A percentile compares a stretch with the other conserved stretches of the same genome.
Conservation (phyloP, 768 basidiomycete species). For the Tephrocybe sp. region DNA sequence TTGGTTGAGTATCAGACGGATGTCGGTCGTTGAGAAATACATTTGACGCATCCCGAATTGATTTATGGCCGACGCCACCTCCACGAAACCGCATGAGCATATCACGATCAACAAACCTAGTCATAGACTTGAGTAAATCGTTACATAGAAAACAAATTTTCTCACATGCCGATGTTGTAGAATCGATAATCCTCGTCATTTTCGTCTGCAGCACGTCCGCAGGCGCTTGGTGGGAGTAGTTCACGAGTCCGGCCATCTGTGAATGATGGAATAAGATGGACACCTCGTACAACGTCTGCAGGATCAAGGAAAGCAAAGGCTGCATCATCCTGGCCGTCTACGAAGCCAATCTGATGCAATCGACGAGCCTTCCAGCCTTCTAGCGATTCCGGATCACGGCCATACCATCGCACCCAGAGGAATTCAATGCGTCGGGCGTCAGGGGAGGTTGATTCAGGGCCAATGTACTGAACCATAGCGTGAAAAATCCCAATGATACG, state of each 20-base stretch:
- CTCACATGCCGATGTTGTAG: background rate
- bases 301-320: constrained; percentile 49
- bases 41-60: background rate
- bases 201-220: background rate
- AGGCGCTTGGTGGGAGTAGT: background rate
- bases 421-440: constrained; percentile 30
- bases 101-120: constrained; percentile 2
- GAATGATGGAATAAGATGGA: constrained; percentile 14
- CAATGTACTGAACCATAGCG: constrained; percentile 15
- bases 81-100: constrained; percentile 6
- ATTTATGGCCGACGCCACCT: constrained; percentile 1
- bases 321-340: constrained; percentile 21
- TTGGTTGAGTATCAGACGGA: too few relatives aligned
- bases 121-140: background rate
- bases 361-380: constrained; percentile 25
- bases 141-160: background rate
- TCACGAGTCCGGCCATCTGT: background rate
- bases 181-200: background rate
- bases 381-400: constrained; percentile 20
- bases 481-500: constrained; percentile 24
- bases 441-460: background rate
- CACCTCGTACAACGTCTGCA: constrained; percentile 29
- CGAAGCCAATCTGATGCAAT: constrained; percentile 38
- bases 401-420: constrained; percentile 41
- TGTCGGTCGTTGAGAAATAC: too few relatives aligned